phyloP scores from a whole-genome alignment of 2,329 filamentous ascomycete species.

The Gyromitra esculenta region DNA sequence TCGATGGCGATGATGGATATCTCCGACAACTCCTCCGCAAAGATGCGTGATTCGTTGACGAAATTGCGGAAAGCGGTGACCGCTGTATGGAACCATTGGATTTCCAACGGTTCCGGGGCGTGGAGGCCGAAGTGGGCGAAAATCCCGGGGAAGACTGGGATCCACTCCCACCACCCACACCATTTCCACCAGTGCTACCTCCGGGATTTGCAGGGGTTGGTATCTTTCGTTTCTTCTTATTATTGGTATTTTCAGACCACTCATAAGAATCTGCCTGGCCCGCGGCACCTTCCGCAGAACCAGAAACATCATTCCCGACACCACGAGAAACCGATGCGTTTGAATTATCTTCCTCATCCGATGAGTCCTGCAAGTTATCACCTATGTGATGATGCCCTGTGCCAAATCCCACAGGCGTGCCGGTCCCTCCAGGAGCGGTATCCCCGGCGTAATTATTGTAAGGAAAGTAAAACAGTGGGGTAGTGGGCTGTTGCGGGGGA shows the following conservation, averaged over 20 bases:
- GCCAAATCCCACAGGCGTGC: conserved; percentile 55
- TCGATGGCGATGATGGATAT: conserved; percentile 52
- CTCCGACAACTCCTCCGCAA: conserved; percentile 50
- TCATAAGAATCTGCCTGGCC: conserved; percentile 85
- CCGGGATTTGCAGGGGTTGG: conserved; percentile 81
- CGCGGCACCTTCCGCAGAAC: conserved; percentile 55
- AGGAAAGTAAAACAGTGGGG: conserved; percentile 80
- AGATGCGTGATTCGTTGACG: conserved; percentile 59
- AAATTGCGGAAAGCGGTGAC: conserved; percentile 56
- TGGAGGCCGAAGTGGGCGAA: conserved; percentile 53
- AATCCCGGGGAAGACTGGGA: conserved; percentile 53
- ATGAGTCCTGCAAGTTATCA: conserved; percentile 59
- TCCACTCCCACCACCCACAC: conserved; percentile 44
- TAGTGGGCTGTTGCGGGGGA: conserved; percentile 62
- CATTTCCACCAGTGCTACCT: conserved; percentile 46
- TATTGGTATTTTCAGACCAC: conserved; percentile 97
- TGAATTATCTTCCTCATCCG: conserved; percentile 59
- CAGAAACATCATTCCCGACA: conserved; percentile 53
- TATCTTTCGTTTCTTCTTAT: conserved; percentile 99
- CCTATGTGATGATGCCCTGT: conserved; percentile 56
- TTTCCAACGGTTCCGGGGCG: conserved; percentile 57
- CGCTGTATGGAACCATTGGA: conserved; percentile 55
- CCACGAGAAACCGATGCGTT: conserved; percentile 58
- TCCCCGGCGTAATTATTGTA: conserved; percentile 64
- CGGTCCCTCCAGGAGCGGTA: conserved; percentile 59